Base-by-base conservation (phyloP, 2,329 filamentous ascomycete species). In the Exophiala sp. region DNA sequence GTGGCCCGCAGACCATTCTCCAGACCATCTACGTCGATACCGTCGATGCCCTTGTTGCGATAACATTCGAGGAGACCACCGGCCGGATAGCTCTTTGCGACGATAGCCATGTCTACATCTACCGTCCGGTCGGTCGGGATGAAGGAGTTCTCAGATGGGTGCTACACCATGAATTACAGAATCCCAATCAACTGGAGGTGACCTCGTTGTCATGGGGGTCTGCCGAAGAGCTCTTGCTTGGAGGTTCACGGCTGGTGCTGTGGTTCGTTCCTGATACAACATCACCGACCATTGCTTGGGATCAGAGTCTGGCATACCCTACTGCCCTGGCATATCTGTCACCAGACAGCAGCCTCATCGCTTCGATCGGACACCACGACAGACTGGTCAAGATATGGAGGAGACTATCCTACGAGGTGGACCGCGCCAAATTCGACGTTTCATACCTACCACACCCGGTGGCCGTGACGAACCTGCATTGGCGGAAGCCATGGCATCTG, bases 21-120 rank as follows among this genome's bases (percentile, higher is more conserved):
- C 93, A 98, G 68, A 96, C 90, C 2, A 85, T 95, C 59, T 95
- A 95, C 71, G 83, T 93, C 63, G 86, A 94, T 63, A 81, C 87
- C 58, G 73, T 76, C 35, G 53, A 73, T 13, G 75, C 81, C 19
- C 75, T 97, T 22, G 79, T 88, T 57, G 85, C 88, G 22, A 80
- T 97, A 57, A 79, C 81, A 23, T 79, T 97, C 55, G 87, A 97
- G 63, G 85, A 94, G 64, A 72, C 75, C 14, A 85, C 85, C 7
- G 93, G 90, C 42, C 94, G 88, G 73, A 88, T 97, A 66, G 88
- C 88, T 34, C 81, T 82, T 16, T 86, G 84, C 60, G 85, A 85
- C 23, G 73, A 76, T 16, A 70, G 70, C 18, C 73, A 78, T 55
- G 79, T 91, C 39, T 85, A 87, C 62, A 73, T 96, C 30, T 95